Base-by-base conservation (phyloP, 208 protist genomes). In the Wallacemonas sp. region DNA sequence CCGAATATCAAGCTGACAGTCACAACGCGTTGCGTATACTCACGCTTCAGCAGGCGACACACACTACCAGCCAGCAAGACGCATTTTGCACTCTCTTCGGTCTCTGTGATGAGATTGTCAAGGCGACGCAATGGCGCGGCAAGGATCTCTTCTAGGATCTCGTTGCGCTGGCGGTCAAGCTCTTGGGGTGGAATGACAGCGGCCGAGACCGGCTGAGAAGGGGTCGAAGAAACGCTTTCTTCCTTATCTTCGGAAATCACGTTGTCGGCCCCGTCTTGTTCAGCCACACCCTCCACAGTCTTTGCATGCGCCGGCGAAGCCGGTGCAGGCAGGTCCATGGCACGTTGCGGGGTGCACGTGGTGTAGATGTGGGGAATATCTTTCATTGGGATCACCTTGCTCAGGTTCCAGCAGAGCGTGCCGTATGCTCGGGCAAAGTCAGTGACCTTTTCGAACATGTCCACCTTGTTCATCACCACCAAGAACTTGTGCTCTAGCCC, bases 341-440 rank as follows among this genome's bases (percentile, higher is more conserved):
- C 46, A 17, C 19, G 42, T 38, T 64, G 67, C 30, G 70, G 71
- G 0, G 80, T 87, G 60, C 72, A 96, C 21, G 87, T 97, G 5
- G 88, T 96, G 79, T 96, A 96, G 68, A 97, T 95, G 30, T 77
- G 86, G 22, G 93, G 93, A 39, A 96, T 80, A 56, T 97, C 93
- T 66, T 97, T 96, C 70, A 91, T 79, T 26, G 69, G 74, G 61
- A 97, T 82, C 11, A 96, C 87, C 61, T 96, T 96, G 66, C 85
- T 86, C 0, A 96, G 79, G 64, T 96, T 95, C 93, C 93, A 97
- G 85, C 90, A 97, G 4, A 97, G 79, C 2, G 88, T 82, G 14
- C 91, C 93, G 77, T 96, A 96, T 12, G 88, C 80, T 4, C 93
- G 68, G 12, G 75, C 93, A 76, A 97, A 97, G 70, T 97, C 93